A percentile compares a stretch with the other conserved stretches of the same genome.
Evolutionary conservation across 2,329 filamentous ascomycete genomes (phyloP).

Genomic region (Aspergillus pseudonomiae): DNA sequence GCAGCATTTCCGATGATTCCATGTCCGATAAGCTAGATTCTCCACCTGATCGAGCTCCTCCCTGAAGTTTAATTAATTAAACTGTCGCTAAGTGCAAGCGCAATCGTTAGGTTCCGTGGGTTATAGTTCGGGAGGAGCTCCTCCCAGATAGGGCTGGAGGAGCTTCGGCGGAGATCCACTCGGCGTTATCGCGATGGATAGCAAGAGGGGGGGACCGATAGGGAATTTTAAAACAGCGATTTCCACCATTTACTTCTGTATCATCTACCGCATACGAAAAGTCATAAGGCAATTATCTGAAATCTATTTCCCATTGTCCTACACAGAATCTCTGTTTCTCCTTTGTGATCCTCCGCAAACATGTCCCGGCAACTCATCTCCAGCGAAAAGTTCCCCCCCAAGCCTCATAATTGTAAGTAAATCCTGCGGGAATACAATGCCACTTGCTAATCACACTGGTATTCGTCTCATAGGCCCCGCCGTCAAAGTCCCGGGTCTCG

Average conservation of each 20-base stretch:
- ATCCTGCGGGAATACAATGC: accelerated
- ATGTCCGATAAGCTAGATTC: background rate
- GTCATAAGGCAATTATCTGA: background rate
- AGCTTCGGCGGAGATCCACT: background rate
- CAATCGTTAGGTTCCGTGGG: background rate
- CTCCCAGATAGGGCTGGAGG: background rate
- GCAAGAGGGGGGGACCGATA: background rate
- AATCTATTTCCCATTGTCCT: background rate
- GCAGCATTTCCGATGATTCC: background rate
- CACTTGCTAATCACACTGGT: background rate
- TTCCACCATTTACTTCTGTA: background rate
- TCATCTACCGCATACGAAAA: background rate
- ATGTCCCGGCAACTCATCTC: slow-evolving; percentile 54
- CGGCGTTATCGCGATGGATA: background rate
- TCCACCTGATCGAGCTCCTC: background rate
- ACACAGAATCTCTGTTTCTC: background rate
- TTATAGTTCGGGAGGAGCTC: background rate
- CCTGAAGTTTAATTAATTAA: background rate
- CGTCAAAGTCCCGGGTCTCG: slow-evolving; percentile 49
- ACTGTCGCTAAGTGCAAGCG: background rate
- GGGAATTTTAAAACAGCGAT: background rate
- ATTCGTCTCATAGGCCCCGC: slow-evolving; percentile 39
- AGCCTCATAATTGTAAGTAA: slow-evolving; percentile 50
- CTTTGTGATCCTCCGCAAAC: slow-evolving; percentile 6
- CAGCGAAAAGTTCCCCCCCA: slow-evolving; percentile 51